These are phyloP conservation scores for Nothophytophthora sp. DNA, from an alignment of 352 stramenopile species.

Conservation along the genomic window DNA sequence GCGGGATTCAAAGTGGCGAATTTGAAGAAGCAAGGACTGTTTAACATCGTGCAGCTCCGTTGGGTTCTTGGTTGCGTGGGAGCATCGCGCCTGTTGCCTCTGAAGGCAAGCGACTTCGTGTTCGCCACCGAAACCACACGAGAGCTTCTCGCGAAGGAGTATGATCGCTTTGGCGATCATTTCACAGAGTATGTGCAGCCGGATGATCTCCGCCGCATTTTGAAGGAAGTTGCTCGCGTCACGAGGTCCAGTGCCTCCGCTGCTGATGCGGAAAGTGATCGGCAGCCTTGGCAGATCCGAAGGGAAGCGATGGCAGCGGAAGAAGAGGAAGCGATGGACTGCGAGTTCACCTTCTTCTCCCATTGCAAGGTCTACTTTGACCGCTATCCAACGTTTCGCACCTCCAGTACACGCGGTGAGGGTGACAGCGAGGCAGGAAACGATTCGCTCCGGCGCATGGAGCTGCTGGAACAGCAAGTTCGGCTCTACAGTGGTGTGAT, in stretches of 20 bases:
- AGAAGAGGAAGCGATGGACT: slow-evolving; percentile 72
- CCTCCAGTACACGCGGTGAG: background rate
- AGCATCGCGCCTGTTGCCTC: slow-evolving; percentile 27
- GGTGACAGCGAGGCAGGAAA: slow-evolving; percentile 12
- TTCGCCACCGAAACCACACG: slow-evolving; percentile 66
- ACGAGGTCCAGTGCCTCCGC: background rate
- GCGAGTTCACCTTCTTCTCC: slow-evolving; percentile 62
- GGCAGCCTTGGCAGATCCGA: slow-evolving; percentile 49
- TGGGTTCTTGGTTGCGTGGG: slow-evolving; percentile 61
- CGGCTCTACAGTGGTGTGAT: slow-evolving; percentile 57
- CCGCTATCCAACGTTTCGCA: slow-evolving; percentile 3
- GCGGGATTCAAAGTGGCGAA: slow-evolving; percentile 80
- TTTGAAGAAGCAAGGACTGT: slow-evolving; percentile 78
- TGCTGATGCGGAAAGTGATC: background rate
- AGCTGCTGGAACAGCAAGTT: slow-evolving; percentile 61
- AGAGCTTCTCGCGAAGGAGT: slow-evolving; percentile 60
- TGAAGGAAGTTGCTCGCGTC: slow-evolving; percentile 38
- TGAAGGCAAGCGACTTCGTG: slow-evolving; percentile 68
- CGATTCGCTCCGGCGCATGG: slow-evolving; percentile 37
- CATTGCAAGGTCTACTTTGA: slow-evolving; percentile 76
- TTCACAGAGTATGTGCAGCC: slow-evolving; percentile 58
- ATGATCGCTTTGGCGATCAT: slow-evolving; percentile 74
- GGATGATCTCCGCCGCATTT: slow-evolving; percentile 50
- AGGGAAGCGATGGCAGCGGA: slow-evolving; percentile 47
- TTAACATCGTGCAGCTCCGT: slow-evolving; percentile 68